A percentile compares a stretch with the other conserved stretches of the same genome.
phyloP scores from a whole-genome alignment of 2,329 filamentous ascomycete genomes.

The Zymoseptoria pseudotritici region DNA sequence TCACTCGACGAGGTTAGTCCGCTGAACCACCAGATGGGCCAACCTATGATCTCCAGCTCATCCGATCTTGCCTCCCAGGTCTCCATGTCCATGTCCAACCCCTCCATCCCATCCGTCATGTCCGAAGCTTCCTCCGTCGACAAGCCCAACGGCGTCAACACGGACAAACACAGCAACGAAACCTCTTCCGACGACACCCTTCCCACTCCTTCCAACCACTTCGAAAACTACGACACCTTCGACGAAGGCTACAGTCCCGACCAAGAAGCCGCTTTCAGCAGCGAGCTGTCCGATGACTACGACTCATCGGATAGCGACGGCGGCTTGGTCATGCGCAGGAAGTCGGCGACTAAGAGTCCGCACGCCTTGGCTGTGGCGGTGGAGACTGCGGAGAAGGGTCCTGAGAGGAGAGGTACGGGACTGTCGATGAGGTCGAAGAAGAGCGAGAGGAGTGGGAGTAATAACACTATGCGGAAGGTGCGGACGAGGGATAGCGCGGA shows the following conservation, averaged over 20 bases:
- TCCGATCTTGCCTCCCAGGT: conserved; percentile 43
- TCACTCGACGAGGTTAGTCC: conserved; percentile 35
- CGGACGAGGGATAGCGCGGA: conserved; percentile 26
- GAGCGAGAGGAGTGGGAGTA: conserved; percentile 42
- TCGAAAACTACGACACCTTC: conserved; percentile 14
- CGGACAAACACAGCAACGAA: conserved; percentile 31
- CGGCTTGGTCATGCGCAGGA: conserved; percentile 32
- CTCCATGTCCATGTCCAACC: conserved; percentile 44
- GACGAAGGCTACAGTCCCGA: conserved; percentile 30
- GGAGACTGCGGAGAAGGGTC: conserved; percentile 16
- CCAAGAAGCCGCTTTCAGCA: conserved; percentile 31
- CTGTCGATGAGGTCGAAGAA: conserved; percentile 30
- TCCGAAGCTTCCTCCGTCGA: conserved; percentile 41
- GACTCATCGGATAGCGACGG: conserved; percentile 34
- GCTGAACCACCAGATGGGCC: conserved; percentile 21
- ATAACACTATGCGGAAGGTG: conserved; percentile 45
- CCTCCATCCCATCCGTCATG: conserved; percentile 45
- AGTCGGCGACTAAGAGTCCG: conserved; percentile 18
- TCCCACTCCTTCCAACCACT: conserved; percentile 21
- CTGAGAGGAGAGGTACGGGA: conserved; percentile 20
- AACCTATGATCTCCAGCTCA: conserved; percentile 37
- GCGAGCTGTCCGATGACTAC: conserved; percentile 34
- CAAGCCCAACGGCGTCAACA: conserved; percentile 15
- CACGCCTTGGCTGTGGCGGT: conserved; percentile 6
- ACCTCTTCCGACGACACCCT: conserved; percentile 30